phyloP scores from a whole-genome alignment of 2,329 filamentous ascomycete genomes.

The Daldinia sp. region DNA sequence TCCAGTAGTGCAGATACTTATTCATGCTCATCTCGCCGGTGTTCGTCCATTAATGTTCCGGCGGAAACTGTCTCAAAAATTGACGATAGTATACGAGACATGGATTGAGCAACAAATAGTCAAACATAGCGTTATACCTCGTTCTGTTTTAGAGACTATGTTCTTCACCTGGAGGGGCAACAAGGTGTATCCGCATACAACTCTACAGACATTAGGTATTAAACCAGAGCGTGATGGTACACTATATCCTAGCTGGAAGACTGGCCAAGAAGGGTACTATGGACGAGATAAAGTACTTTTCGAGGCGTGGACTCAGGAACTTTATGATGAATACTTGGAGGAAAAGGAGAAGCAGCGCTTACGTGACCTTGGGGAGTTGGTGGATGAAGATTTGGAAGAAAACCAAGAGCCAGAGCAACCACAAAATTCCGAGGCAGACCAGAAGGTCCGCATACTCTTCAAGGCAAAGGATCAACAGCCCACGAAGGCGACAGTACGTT shows the following conservation, averaged over 20 bases:
- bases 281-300: constrained; percentile 72
- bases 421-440: constrained; percentile 38
- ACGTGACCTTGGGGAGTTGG: constrained; percentile 52
- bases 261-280: constrained; percentile 53
- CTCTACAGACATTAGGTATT: constrained; percentile 73
- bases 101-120: constrained; percentile 74
- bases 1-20: constrained; percentile 67
- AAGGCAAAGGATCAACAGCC: constrained; percentile 60
- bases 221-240: constrained; percentile 54
- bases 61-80: constrained; percentile 70
- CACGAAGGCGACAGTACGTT: constrained; percentile 60
- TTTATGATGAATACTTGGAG: constrained; percentile 60
- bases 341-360: constrained; percentile 58
- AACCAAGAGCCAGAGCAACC: constrained; percentile 30
- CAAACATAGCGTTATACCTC: constrained; percentile 49
- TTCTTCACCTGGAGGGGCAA: constrained; percentile 83
- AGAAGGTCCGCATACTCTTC: constrained; percentile 60
- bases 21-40: constrained; percentile 71
- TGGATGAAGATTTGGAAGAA: constrained; percentile 47
- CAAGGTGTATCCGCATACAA: constrained; percentile 78
- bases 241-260: constrained; percentile 49
- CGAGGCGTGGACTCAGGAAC: constrained; percentile 77
- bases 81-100: constrained; percentile 71
- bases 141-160: constrained; percentile 60
- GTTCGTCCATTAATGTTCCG: constrained; percentile 69